Conservation (phyloP, 23 red algal species). For the Rhodosorus marinus region DNA sequence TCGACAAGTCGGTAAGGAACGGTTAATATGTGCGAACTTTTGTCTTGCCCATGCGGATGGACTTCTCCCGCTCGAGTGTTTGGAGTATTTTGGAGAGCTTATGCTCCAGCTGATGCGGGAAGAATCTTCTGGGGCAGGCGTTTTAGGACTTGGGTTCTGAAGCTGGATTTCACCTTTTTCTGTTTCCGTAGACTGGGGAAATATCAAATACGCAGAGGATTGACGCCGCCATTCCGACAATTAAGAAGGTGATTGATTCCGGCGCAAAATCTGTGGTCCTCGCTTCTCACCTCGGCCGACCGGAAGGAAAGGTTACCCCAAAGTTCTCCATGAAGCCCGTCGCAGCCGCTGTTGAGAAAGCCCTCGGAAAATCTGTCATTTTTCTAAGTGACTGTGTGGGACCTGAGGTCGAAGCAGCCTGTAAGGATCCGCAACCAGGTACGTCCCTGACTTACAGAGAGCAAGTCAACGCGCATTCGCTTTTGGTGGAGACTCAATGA, state of each 20-base stretch:
- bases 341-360: constrained; percentile 16
- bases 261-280: constrained; percentile 68
- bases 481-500: too few species aligned
- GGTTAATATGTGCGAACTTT: background rate
- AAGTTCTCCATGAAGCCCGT: constrained; percentile 75
- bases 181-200: constrained; percentile 49
- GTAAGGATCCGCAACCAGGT: constrained; percentile 40
- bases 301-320: constrained; percentile 16
- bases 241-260: constrained; percentile 36
- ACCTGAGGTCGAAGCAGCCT: constrained; percentile 23
- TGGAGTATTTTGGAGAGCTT: too few species aligned
- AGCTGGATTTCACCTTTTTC: too few species aligned
- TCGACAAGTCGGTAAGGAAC: too few species aligned
- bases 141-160: too few species aligned
- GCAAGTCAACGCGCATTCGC: too few species aligned
- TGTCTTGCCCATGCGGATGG: too few species aligned
- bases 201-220: constrained; percentile 77
- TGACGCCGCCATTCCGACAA: constrained; percentile 76
- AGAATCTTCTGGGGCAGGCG: too few species aligned
- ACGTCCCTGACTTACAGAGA: too few species aligned
- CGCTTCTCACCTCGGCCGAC: constrained; percentile 72
- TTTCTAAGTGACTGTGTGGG: constrained; percentile 53
- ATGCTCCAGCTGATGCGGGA: too few species aligned
- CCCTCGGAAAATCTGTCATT: constrained; percentile 28
- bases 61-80: too few species aligned